Base-by-base conservation (phyloP, 2,329 filamentous ascomycete genomes). In the Hypoxylon sp. region DNA sequence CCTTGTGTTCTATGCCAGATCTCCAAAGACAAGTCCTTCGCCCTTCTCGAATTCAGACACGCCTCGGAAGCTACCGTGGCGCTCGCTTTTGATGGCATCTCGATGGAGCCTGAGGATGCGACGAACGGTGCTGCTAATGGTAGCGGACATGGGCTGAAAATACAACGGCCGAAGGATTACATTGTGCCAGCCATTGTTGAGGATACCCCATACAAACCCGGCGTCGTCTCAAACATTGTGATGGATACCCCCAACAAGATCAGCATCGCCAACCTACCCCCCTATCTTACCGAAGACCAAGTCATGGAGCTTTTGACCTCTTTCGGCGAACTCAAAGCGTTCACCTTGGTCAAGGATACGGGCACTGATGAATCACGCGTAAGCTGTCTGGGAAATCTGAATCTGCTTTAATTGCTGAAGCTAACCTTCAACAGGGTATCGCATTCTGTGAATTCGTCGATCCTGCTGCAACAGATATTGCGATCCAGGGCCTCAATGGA, bases 391-490 rank as follows among this genome's bases (percentile, higher is more conserved):
- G 52, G n/a, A 36, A 11, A 42, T 50, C 20, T 24, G 52, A 44
- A 44, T 11, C 22, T 38, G 14, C 9, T 33, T 42, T 20, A 22
- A 30, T 33, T 12, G 9, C n/a, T n/a, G 9, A 28, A 48, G 64
- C 76, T 80, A 78, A 81, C 68, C 53, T 28, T 24, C 50, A 18
- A 30, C 70, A 97, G 91, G 96, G 96, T 30, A 93, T 99, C 73
- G 95, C 95, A 0, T 99, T 99, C 82, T 97, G 93, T 80, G 96
- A 99, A 79, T 99, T 97, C 73, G 84, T 87, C 56, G 93, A 98
- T 66, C 86, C 93, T 6, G 77, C 85, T 7, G 86, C 87, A 38
- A 97, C 96, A 22, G 89, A 92, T 61, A 90, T 95, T 64, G 96
- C 96, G 11, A 90, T 98, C 12, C 92, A 97, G 71, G 93, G 93